phyloP scores from a whole-genome alignment of 192 early-diverging fungal genomes.

The Rhizophagus clarus region DNA sequence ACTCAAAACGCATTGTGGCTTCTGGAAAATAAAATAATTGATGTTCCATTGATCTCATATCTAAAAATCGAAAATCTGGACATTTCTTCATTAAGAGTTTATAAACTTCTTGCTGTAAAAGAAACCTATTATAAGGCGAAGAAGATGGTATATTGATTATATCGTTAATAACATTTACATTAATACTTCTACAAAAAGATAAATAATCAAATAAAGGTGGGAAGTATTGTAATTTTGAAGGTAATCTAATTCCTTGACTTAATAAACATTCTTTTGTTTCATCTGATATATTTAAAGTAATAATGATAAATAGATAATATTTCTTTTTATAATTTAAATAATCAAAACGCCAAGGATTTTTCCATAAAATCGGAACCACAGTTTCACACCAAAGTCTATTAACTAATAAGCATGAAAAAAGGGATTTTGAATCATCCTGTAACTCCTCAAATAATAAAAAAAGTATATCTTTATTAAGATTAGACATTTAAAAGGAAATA shows the following conservation, averaged over 20 bases:
- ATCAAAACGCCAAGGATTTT: background rate
- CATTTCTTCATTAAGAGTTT: background rate
- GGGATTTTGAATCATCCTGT: background rate
- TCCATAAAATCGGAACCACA: background rate
- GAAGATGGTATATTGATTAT: background rate
- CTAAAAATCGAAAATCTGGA: background rate
- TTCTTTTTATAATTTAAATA: background rate
- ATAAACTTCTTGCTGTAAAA: background rate
- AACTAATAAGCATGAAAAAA: background rate
- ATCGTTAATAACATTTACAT: background rate
- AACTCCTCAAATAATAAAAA: background rate
- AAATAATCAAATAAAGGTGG: background rate
- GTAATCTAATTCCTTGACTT: background rate
- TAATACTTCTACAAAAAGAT: background rate
- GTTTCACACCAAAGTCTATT: background rate
- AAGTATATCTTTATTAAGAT: background rate
- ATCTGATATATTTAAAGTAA: background rate
- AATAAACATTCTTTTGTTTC: background rate
- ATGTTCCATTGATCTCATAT: background rate
- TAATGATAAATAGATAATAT: background rate
- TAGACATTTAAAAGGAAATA: background rate
- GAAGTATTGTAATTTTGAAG: background rate
- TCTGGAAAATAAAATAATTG: background rate
- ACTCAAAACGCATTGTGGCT: background rate
- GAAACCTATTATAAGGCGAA: background rate